Evolutionary conservation across 2,329 filamentous ascomycete species (phyloP).

Genomic region (Parafenestella ontariensis): DNA sequence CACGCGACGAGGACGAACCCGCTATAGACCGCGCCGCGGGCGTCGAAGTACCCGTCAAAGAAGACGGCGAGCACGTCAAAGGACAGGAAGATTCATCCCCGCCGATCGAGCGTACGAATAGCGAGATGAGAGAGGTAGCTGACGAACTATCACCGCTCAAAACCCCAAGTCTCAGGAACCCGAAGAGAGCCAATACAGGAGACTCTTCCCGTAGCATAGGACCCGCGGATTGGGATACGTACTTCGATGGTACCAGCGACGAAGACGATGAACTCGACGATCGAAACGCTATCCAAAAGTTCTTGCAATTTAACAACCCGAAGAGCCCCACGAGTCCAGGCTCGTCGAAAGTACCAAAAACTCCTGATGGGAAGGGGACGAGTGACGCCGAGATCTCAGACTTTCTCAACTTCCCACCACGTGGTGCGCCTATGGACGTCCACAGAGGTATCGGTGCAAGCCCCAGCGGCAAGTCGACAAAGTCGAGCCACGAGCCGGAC

Average conservation of each 20-base stretch:
- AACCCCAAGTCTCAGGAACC: slow-evolving; percentile 27
- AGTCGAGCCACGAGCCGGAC: slow-evolving; percentile 32
- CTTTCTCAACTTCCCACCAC: slow-evolving; percentile 37
- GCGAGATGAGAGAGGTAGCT: slow-evolving; percentile 58
- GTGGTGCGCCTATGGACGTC: slow-evolving; percentile 34
- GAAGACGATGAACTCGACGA: slow-evolving; percentile 55
- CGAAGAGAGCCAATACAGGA: slow-evolving; percentile 31
- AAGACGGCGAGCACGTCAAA: slow-evolving; percentile 71
- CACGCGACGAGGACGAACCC: slow-evolving; percentile 71
- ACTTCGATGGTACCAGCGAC: slow-evolving; percentile 57
- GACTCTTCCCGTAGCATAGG: slow-evolving; percentile 46
- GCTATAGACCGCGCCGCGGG: slow-evolving; percentile 73
- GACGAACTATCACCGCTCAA: slow-evolving; percentile 48
- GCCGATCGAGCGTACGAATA: slow-evolving; percentile 52
- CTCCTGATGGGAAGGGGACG: slow-evolving; percentile 40
- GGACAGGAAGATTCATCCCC: slow-evolving; percentile 49
- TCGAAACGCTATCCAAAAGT: slow-evolving; percentile 46
- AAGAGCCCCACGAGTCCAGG: slow-evolving; percentile 25
- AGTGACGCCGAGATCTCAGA: slow-evolving; percentile 50
- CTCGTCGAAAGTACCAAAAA: slow-evolving; percentile 17
- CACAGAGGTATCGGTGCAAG: slow-evolving; percentile 51
- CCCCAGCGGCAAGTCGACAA: slow-evolving; percentile 22
- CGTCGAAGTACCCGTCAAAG: slow-evolving; percentile 62
- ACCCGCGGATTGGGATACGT: slow-evolving; percentile 58
- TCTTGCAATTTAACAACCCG: slow-evolving; percentile 38